Evolutionary conservation across 2,329 filamentous ascomycete species (phyloP).

Genomic region (Diplodia intermedia): DNA sequence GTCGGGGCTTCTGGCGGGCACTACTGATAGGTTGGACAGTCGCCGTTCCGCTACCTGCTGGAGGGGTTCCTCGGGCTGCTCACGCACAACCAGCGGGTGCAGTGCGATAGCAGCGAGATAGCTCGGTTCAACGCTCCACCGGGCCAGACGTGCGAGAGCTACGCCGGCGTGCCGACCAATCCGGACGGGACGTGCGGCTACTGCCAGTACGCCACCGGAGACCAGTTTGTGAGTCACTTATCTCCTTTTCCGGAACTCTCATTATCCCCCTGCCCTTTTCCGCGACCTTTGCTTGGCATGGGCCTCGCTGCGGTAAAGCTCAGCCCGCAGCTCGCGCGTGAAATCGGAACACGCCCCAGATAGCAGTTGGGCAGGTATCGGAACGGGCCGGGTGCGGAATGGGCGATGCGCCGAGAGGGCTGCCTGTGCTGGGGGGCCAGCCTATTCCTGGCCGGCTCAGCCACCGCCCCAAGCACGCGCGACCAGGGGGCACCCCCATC

Average conservation of each 20-base stretch:
- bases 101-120: slow-evolving; percentile 63
- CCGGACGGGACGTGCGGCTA: slow-evolving; percentile 66
- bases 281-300: slow-evolving; percentile 13
- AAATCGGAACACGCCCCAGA: slow-evolving; percentile 22
- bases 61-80: slow-evolving; percentile 66
- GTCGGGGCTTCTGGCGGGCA: slow-evolving; percentile 19
- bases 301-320: slow-evolving; percentile 9
- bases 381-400: slow-evolving; percentile 31
- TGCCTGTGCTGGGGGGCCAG: slow-evolving; percentile 2
- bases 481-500: slow-evolving; percentile 9
- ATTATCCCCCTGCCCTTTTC: slow-evolving; percentile 17
- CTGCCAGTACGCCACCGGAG: slow-evolving; percentile 68
- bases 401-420: slow-evolving; percentile 20
- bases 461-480: slow-evolving; percentile 20
- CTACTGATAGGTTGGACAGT: slow-evolving; percentile 56
- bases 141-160: slow-evolving; percentile 66
- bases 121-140: slow-evolving; percentile 66
- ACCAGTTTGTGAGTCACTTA: slow-evolving; percentile 56
- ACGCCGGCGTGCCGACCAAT: slow-evolving; percentile 63
- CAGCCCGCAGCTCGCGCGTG: slow-evolving; percentile 13
- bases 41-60: slow-evolving; percentile 72
- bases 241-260: background rate
- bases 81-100: slow-evolving; percentile 62
- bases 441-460: slow-evolving; percentile 2
- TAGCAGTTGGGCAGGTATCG: slow-evolving; percentile 6